Percentiles rank a stretch among this genome's conserved stretches.
Evolutionary conservation across 805 yeast genomes (phyloP).

Genomic region (Teunomyces panamensis): DNA sequence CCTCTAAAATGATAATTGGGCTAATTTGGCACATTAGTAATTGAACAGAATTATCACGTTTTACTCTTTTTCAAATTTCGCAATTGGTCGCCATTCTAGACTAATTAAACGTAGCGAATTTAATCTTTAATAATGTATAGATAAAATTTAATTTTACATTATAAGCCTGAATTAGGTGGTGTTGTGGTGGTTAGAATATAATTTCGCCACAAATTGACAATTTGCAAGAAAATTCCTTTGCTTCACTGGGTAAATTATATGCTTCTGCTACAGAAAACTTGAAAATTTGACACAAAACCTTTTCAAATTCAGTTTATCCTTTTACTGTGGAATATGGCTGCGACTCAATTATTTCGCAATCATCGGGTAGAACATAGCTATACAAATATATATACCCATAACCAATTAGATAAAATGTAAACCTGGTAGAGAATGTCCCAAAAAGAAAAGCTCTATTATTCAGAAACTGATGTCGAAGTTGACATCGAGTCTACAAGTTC

Average conservation of each 20-base stretch:
- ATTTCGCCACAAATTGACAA: neutral
- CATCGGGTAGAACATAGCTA: no score
- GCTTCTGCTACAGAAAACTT: no score
- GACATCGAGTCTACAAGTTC: conserved; percentile 6
- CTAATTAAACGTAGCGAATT: neutral
- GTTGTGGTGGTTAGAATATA: neutral
- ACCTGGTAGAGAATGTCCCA: neutral
- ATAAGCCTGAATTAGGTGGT: no score
- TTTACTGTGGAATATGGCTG: neutral
- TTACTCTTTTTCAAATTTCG: neutral
- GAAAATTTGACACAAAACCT: neutral
- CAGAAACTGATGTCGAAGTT: neutral
- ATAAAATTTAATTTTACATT: neutral
- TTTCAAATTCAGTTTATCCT: neutral
- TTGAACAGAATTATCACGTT: no score
- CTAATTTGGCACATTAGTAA: no score
- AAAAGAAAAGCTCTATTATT: neutral
- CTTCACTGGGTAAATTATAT: no score
- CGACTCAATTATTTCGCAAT: neutral
- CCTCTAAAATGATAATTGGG: neutral
- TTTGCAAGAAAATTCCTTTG: neutral
- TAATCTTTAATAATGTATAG: neutral
- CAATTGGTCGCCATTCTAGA: neutral
- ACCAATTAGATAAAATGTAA: neutral
- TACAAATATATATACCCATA: no score